A percentile compares a stretch with the other conserved stretches of the same genome.
Evolutionary conservation across 257 asterid genomes (phyloP).

Genomic region (Nicotiana sylvestris): DNA sequence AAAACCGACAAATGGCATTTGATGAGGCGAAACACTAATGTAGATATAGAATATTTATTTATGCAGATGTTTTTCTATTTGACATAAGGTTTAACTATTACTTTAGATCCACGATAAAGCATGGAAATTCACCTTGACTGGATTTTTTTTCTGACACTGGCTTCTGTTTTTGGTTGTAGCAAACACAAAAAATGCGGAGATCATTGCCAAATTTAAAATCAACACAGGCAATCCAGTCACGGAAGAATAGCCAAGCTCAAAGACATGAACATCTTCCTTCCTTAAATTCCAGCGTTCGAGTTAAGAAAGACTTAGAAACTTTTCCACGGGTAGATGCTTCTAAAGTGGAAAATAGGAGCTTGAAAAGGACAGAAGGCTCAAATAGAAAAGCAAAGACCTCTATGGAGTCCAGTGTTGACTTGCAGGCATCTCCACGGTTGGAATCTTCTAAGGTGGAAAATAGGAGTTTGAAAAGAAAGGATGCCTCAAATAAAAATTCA

Average conservation of each 20-base stretch:
- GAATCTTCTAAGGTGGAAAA: constrained; percentile 16
- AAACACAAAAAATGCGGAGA: constrained; percentile 21
- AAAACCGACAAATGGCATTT: background rate
- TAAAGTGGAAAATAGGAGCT: constrained; percentile 8
- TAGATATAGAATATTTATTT: background rate
- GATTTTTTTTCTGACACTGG: background rate
- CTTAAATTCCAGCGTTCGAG: background rate
- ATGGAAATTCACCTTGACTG: background rate
- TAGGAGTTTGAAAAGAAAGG: constrained; percentile 34
- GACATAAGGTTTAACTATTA: background rate
- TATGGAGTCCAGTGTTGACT: constrained; percentile 2
- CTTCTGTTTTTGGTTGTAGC: constrained; percentile 22
- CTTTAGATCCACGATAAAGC: background rate
- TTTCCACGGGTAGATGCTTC: background rate
- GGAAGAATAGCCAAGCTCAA: background rate
- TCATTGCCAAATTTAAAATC: constrained; percentile 12
- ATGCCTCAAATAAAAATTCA: constrained; percentile 17
- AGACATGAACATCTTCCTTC: background rate
- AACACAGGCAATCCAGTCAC: background rate
- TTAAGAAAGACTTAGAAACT: constrained; percentile 1
- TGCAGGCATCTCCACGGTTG: background rate
- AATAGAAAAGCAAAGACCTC: background rate
- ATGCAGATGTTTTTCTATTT: background rate
- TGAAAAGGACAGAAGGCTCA: constrained; percentile 13
- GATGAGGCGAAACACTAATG: background rate